Base-by-base conservation (phyloP, 805 yeast species). In the Ogataea wickerhamii region DNA sequence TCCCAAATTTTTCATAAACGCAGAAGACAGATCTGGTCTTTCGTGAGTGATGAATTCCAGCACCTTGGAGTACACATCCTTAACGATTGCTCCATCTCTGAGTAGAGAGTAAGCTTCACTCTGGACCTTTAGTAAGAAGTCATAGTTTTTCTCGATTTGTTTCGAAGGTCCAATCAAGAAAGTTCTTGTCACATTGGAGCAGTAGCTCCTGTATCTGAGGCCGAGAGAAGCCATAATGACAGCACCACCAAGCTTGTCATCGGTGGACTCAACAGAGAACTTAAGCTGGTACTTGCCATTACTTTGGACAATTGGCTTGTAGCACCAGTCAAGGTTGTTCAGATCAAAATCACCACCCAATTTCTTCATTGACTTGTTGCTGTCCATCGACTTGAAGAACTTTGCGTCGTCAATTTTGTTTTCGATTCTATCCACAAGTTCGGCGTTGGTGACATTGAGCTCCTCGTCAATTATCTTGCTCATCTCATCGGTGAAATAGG, bases 391-490 rank as follows among this genome's bases (percentile, higher is more conserved):
- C 40, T 71, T 71, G 59, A 81, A 76, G 66, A 84, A 83, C 49
- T 76, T 78, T n/a, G 66, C 65, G 53, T 84, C 87, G 53, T 87
- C 96, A 50, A 91, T 82, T 60, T 81, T 83, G 55, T 73, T 78
- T 58, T 88, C 96, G 36, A 91, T 72, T 53, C 72, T 74, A 46
- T 87, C 93, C 40, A 87, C 74, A 34, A 91, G 62, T 53, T 80
- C 77, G 4, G 76, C 66, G 61, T 91, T 87, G 22, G 91, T 66
- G 28, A 87, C 76, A 49, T 78, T 80, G 44, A 74, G 64, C 51
- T 88, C 97, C 53, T 88, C 95, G 61, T 91, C 98, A 23, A 91
- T 85, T 36, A 83, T 74, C 37, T 74, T 74, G 55, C 87, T 82
- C 88, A 91, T 85, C 56, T 88, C 94, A 55, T 89, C 87, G 28